These are phyloP conservation scores for Trichoderma gracile DNA, from an alignment of 2,329 filamentous ascomycete genomes.

Conservation along the genomic window DNA sequence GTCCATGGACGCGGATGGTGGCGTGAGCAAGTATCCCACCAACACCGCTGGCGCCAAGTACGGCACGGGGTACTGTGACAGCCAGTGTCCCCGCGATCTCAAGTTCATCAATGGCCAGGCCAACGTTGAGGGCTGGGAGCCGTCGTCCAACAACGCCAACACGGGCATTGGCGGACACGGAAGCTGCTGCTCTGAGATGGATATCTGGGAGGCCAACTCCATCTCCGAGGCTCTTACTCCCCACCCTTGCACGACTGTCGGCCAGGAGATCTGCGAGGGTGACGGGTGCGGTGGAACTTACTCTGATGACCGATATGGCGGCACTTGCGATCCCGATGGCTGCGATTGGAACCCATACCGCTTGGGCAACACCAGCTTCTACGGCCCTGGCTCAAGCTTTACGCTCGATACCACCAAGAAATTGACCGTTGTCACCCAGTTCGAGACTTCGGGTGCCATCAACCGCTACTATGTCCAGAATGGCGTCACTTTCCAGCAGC, in stretches of 20 bases:
- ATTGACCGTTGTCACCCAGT: conserved; percentile 68
- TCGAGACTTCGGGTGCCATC: conserved; percentile 57
- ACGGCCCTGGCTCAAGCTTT: conserved; percentile 54
- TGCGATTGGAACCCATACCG: conserved; percentile 72
- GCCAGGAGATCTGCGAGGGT: conserved; percentile 53
- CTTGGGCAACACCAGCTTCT: conserved; percentile 64
- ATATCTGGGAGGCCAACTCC: conserved; percentile 65
- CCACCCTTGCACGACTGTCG: conserved; percentile 59
- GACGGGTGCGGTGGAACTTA: conserved; percentile 57
- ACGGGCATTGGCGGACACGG: conserved; percentile 54
- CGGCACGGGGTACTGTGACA: conserved; percentile 58
- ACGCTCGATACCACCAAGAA: conserved; percentile 61
- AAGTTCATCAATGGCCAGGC: conserved; percentile 60
- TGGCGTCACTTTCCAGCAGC: conserved; percentile 52
- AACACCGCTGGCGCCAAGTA: conserved; percentile 60
- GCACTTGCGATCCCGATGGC: conserved; percentile 67
- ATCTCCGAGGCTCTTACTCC: conserved; percentile 65
- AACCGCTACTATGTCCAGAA: conserved; percentile 66
- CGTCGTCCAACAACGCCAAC: conserved; percentile 56
- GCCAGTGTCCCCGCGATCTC: conserved; percentile 55
- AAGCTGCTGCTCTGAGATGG: conserved; percentile 65
- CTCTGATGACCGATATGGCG: conserved; percentile 56
- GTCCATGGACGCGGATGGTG: conserved; percentile 61
- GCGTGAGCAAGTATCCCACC: conserved; percentile 49
- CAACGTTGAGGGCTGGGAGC: conserved; percentile 54